phyloP scores from a whole-genome alignment of 805 yeast genomes.

The Monosporozyma siamensis region DNA sequence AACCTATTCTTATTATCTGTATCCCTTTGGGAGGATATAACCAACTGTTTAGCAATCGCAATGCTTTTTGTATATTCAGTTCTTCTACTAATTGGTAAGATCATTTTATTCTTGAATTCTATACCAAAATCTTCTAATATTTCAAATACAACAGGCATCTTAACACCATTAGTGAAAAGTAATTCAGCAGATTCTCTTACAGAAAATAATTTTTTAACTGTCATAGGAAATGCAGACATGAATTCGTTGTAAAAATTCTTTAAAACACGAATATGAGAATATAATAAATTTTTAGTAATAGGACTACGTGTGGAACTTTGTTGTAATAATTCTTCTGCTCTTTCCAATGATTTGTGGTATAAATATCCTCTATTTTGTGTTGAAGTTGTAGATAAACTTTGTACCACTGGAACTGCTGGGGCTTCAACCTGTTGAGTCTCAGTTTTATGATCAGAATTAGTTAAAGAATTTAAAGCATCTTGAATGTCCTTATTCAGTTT shows the following conservation, averaged over 20 bases:
- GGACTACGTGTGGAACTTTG: slow-evolving; percentile 16
- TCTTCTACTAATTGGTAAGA: slow-evolving; percentile 17
- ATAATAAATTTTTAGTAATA: slow-evolving; percentile 12
- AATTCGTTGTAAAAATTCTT: slow-evolving; percentile 10
- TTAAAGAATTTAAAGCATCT: slow-evolving; percentile 10
- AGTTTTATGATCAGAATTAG: background rate
- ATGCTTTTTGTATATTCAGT: slow-evolving; percentile 23
- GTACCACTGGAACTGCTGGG: background rate
- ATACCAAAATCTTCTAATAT: slow-evolving; percentile 24
- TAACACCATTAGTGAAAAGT: slow-evolving; percentile 22
- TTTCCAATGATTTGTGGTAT: slow-evolving; percentile 15
- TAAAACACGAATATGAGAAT: slow-evolving; percentile 12
- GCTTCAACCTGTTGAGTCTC: slow-evolving; percentile 3
- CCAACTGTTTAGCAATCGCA: slow-evolving; percentile 20
- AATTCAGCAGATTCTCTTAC: slow-evolving; percentile 20
- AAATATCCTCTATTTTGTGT: slow-evolving; percentile 5
- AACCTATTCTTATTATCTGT: slow-evolving; percentile 14
- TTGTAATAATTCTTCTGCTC: slow-evolving; percentile 14
- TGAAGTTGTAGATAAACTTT: background rate
- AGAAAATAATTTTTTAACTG: background rate
- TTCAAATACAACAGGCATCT: slow-evolving; percentile 25
- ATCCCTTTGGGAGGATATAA: slow-evolving; percentile 16
- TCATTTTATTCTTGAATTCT: slow-evolving; percentile 8
- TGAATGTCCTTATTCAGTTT: slow-evolving; percentile 9
- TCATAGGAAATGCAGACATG: background rate